Evolutionary conservation across 441 rosid genomes (phyloP).

Genomic region (Erysimum cheiri): DNA sequence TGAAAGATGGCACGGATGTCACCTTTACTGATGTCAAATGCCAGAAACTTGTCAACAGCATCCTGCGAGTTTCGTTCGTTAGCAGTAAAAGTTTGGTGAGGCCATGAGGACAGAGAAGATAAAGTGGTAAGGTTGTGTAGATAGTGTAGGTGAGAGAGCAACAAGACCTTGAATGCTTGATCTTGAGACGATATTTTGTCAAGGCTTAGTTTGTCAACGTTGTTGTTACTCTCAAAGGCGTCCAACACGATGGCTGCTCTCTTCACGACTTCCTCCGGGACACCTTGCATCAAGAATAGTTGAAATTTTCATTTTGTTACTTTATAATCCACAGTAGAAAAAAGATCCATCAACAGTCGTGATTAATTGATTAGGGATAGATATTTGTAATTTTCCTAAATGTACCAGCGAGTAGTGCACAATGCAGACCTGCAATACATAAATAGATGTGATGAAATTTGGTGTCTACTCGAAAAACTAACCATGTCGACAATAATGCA

Average conservation of each 20-base stretch:
- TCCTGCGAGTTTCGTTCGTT: slow-evolving; percentile 54
- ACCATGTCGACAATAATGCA: slow-evolving; percentile 8
- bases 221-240: slow-evolving; percentile 54
- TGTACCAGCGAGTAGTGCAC: slow-evolving; percentile 88
- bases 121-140: slow-evolving; percentile 3
- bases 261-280: slow-evolving; percentile 80
- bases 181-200: slow-evolving; percentile 71
- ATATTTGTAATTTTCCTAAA: not conserved
- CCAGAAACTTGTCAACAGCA: slow-evolving; percentile 74
- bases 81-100: not conserved
- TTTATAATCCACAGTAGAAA: slow-evolving; percentile 3
- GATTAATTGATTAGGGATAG: slow-evolving; percentile 1
- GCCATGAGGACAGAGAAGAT: slow-evolving; percentile 20
- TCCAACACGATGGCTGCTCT: slow-evolving; percentile 80
- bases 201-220: slow-evolving; percentile 58
- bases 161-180: slow-evolving; percentile 72
- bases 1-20: slow-evolving; percentile 68
- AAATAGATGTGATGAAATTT: slow-evolving; percentile 28
- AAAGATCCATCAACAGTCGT: slow-evolving; percentile 4
- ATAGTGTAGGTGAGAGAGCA: not conserved
- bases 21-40: slow-evolving; percentile 60
- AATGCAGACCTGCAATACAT: slow-evolving; percentile 76
- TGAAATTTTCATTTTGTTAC: not conserved
- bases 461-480: not conserved
- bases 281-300: slow-evolving; percentile 54